A percentile compares a stretch with the other conserved stretches of the same genome.
phyloP scores from a whole-genome alignment of 331 rosid genomes.

The Stylosanthes scabra region DNA sequence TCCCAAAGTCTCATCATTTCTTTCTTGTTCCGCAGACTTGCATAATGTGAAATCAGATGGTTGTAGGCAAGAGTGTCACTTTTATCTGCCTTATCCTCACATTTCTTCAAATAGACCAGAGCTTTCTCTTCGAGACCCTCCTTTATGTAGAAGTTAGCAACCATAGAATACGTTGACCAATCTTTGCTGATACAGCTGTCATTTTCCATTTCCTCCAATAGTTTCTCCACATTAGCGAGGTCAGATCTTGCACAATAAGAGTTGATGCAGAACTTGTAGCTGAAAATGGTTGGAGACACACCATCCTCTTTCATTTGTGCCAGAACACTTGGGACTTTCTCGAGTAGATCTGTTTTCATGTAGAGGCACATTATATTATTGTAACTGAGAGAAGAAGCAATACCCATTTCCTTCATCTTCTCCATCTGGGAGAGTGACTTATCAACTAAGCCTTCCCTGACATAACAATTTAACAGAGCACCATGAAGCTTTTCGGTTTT shows the following conservation, averaged over 20 bases:
- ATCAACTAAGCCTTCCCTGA: conserved; percentile 63
- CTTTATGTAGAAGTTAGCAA: conserved; percentile 65
- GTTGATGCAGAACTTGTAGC: conserved; percentile 69
- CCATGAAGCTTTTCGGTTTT: conserved; percentile 61
- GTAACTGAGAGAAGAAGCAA: conserved; percentile 56
- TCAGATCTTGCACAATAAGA: conserved; percentile 66
- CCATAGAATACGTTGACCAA: conserved; percentile 65
- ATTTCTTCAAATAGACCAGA: conserved; percentile 54
- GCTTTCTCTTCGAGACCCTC: conserved; percentile 66
- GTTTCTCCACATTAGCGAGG: conserved; percentile 59
- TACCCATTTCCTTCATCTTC: conserved; percentile 69
- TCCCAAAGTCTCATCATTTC: conserved; percentile 71
- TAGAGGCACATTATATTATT: conserved; percentile 76
- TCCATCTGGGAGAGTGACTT: conserved; percentile 70
- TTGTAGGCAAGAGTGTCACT: conserved; percentile 54
- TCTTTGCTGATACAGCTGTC: conserved; percentile 45
- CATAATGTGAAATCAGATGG: conserved; percentile 65
- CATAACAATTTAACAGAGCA: conserved; percentile 78
- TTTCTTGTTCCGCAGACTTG: conserved; percentile 56
- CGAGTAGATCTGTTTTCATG: conserved; percentile 44
- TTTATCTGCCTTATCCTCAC: conserved; percentile 58
- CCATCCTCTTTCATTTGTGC: conserved; percentile 65
- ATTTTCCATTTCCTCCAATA: conserved; percentile 67
- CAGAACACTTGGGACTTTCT: conserved; percentile 63
- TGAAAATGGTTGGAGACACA: conserved; percentile 60